Evolutionary conservation across 805 yeast genomes (phyloP), one percentile per base, ranked within the genome.

Genomic region (Suhomyces canberraensis): DNA sequence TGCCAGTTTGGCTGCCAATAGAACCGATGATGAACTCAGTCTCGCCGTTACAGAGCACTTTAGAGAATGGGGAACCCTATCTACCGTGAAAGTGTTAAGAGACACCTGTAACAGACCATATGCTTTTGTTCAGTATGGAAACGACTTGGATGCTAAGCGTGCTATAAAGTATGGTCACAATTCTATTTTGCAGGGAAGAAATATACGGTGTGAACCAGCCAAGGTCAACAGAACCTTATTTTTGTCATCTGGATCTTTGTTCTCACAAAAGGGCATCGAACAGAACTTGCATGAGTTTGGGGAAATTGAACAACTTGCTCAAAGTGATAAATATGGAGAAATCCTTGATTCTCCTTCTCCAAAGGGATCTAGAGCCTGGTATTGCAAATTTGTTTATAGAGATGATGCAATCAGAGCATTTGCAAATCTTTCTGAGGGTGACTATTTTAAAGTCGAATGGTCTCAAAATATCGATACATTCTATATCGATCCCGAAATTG

Each of bases 381-480:
- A 81, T 53, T 75, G 80, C 44, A 83, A 84, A 52, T 87, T 79
- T 63, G 84, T 79, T 2, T 86, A 75, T 56, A 75, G 96, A 31
- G 95, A 85, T 55, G 95, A 88, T 58, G 95, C 96, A 9, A 84
- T 86, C 30, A 73, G 84, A 51, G 95, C 95, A 0, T 87, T 76
- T 65, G 89, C 93, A 3, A 75, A 73, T 48, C 65, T 83, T 42
- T 73, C 82, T 46, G 69, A 73, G 11, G 73, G 73, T 31, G 61
- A 69, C 6, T 59, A 62, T n/a, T 78, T 79, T 73, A 63, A 63
- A 29, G 84, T 82, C 29, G 88, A 84, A 50, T 87, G 96, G 96
- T 88, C 93, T 0, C 90, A 86, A 60, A 87, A 87, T 52, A 71
- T 87, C 30, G 89, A 79, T n/a, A 32, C 21, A 5, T 15, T 14